Evolutionary conservation across 192 early-diverging fungal species (phyloP).

Genomic region (Entophlyctis helioformis): DNA sequence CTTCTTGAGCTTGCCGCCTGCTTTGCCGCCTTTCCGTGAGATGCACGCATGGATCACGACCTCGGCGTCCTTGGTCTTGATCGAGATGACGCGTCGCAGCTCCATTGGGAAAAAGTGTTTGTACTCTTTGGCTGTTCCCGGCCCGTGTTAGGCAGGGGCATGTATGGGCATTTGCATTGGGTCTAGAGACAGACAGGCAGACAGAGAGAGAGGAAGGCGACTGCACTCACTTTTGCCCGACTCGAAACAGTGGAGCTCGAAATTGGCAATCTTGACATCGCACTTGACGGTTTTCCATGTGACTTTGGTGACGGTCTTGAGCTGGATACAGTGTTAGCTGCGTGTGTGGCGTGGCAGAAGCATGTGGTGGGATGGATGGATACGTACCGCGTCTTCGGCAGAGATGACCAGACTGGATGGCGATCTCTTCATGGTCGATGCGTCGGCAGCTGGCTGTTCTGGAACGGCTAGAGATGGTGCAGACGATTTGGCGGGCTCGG

Average conservation of each 20-base stretch:
- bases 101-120: constrained; percentile 33
- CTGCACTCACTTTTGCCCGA: constrained; percentile 24
- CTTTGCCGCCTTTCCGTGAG: constrained; percentile 19
- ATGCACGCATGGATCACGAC: constrained; percentile 22
- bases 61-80: constrained; percentile 11
- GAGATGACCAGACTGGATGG: no score
- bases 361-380: no score
- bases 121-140: constrained; percentile 16
- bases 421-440: no score
- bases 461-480: no score
- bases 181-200: no score
- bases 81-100: constrained; percentile 22
- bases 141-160: no score
- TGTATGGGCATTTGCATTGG: no score
- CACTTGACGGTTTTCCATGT: constrained; percentile 23
- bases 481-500: no score
- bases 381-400: no score
- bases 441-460: no score
- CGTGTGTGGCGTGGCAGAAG: no score
- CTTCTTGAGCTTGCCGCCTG: constrained; percentile 33
- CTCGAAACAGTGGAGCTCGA: constrained; percentile 22
- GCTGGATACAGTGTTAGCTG: background rate
- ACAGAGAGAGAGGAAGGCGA: constrained; percentile 2
- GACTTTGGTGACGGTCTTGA: constrained; percentile 9
- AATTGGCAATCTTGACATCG: constrained; percentile 20